Evolutionary conservation across 2,329 filamentous ascomycete species (phyloP), one percentile per base, ranked within the genome.

Genomic region (Cladophialophora chaetospira): DNA sequence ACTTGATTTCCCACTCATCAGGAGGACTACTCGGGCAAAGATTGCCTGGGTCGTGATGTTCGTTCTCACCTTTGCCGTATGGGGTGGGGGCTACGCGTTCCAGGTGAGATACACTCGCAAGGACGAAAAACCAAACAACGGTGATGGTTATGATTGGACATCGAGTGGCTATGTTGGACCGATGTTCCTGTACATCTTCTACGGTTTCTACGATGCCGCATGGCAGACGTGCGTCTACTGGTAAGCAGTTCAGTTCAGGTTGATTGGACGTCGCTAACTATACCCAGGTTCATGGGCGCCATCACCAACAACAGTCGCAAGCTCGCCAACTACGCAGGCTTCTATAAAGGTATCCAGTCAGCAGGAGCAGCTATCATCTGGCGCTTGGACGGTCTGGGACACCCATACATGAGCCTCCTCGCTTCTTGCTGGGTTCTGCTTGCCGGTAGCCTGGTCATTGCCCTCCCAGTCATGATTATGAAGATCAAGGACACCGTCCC

Each of bases 231-330:
- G 17, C 4, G 23, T 43, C 40, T 25, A 21, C 11, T 21, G 40
- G 40, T 43, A 43, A 33, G 8, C 29, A 33, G 29, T 8, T 13
- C 13, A 13, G 13, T 13, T 13, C 29, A 8, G 8, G 13, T 8
- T 8, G 13, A 33, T 8, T 13, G 13, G 29, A 13, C 29, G 13
- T 8, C 13, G 29, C 29, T 33, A 33, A 6, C 8, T 13, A 49
- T 96, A 97, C 79, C 96, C n/a, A n/a, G 91, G 91, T 81, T 88
- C 77, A 96, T 97, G 88, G 93, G 93, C 48, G 84, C 92, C 5
- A 80, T 97, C 40, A 92, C 89, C 70, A 97, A 97, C 82, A 96
- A 93, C 62, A 85, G 89, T 59, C 90, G 92, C 72, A 93, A 91
- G 73, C 83, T 93, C 25, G 92, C 93, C 76, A 96, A 97, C 78